phyloP scores from a whole-genome alignment of 805 yeast genomes.

The Myxozyma udenii region DNA sequence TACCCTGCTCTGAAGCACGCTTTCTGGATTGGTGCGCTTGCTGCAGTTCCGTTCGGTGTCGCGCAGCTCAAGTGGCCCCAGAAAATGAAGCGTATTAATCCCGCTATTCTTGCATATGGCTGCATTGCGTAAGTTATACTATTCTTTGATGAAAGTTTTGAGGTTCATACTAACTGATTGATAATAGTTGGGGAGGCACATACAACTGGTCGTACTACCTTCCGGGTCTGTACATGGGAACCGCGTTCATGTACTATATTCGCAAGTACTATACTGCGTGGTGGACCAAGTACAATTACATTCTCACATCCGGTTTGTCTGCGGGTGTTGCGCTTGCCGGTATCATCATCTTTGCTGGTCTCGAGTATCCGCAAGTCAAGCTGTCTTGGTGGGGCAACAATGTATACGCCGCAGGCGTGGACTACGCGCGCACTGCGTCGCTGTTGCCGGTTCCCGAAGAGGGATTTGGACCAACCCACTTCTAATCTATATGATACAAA shows the following conservation, averaged over 20 bases:
- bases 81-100: not conserved
- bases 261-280: constrained; percentile 57
- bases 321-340: constrained; percentile 65
- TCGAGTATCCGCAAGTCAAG: constrained; percentile 38
- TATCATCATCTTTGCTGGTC: constrained; percentile 51
- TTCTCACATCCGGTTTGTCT: constrained; percentile 61
- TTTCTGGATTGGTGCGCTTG: constrained; percentile 9
- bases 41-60: constrained; percentile 15
- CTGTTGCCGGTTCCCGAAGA: constrained; percentile 6
- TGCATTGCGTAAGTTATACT: constrained; percentile 2
- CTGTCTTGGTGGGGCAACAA: constrained; percentile 59
- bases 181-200: constrained; percentile 14
- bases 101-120: constrained; percentile 4
- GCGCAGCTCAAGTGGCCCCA: constrained; percentile 2
- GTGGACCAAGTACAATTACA: constrained; percentile 75
- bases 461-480: constrained; percentile 17
- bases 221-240: constrained; percentile 40
- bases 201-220: constrained; percentile 16
- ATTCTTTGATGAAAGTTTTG: constrained; percentile 19
- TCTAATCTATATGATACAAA: too few species aligned
- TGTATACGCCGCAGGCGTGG: constrained; percentile 20
- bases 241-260: constrained; percentile 54
- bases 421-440: constrained; percentile 12
- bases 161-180: constrained; percentile 4
- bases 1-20: constrained; percentile 13